Conservation (phyloP, 345 rosid genomes). For the Eucalyptus polybractea region DNA sequence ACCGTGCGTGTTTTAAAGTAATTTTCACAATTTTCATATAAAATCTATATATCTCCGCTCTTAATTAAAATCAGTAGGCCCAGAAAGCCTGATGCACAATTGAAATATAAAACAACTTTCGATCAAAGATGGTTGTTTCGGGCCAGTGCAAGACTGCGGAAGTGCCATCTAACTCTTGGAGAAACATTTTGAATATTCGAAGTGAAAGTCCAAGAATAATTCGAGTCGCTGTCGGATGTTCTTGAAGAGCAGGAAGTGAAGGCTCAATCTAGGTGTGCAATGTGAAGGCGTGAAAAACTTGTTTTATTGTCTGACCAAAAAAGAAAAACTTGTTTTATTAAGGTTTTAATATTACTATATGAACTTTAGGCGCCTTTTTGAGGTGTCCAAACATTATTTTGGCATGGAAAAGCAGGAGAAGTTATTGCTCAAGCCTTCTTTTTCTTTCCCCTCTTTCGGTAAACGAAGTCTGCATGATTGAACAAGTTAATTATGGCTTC, state of each 20-base stretch:
- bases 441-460: not conserved
- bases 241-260: not conserved
- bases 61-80: not conserved
- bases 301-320: not conserved
- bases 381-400: not conserved
- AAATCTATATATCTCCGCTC: not conserved
- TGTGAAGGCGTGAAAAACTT: not conserved
- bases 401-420: not conserved
- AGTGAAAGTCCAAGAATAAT: not conserved
- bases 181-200: not conserved
- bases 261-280: not conserved
- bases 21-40: not conserved
- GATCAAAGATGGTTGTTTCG: not conserved
- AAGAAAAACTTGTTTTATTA: not conserved
- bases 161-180: not conserved
- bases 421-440: not conserved
- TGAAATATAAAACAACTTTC: not conserved
- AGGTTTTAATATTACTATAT: not conserved
- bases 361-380: not conserved
- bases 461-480: not conserved
- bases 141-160: not conserved
- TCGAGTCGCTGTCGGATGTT: not conserved
- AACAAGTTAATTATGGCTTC: not conserved
- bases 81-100: not conserved
- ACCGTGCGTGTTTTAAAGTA: not conserved